phyloP scores from a whole-genome alignment of 352 stramenopile species.

The Phytophthora rubi region DNA sequence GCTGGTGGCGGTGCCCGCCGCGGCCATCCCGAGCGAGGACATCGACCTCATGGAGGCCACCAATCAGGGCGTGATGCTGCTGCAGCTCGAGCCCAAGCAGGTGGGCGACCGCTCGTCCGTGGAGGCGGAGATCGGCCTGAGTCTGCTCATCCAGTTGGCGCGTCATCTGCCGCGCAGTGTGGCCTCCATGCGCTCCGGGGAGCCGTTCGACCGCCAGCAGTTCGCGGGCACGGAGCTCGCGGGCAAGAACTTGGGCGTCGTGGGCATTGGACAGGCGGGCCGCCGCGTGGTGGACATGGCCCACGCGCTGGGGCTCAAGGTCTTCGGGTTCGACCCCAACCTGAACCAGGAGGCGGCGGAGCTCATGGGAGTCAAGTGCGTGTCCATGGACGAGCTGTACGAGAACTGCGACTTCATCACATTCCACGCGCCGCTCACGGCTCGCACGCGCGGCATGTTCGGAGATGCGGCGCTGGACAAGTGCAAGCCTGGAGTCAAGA shows the following conservation, averaged over 20 bases:
- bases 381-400: conserved; percentile 72
- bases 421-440: conserved; percentile 96
- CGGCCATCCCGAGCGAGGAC: conserved; percentile 62
- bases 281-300: conserved; percentile 81
- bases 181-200: conserved; percentile 38
- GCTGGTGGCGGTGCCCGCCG: conserved; percentile 62
- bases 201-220: conserved; percentile 45
- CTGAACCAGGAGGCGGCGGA: conserved; percentile 70
- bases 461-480: conserved; percentile 73
- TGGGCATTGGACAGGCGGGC: conserved; percentile 77
- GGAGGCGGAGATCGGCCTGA: conserved; percentile 74
- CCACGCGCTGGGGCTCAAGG: conserved; percentile 67
- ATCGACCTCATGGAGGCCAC: conserved; percentile 83
- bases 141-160: conserved; percentile 67
- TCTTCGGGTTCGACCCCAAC: conserved; percentile 79
- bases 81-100: conserved; percentile 81
- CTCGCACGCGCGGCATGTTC: conserved; percentile 91
- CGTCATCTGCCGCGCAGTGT: conserved; percentile 65
- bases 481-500: conserved; percentile 91
- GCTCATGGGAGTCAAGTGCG: conserved; percentile 68
- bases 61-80: conserved; percentile 73
- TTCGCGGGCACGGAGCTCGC: conserved; percentile 70
- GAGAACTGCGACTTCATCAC: conserved; percentile 91
- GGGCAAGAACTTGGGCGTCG: conserved; percentile 68
- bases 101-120: conserved; percentile 75